These are phyloP conservation scores for Hypoxylon sp. DNA, from an alignment of 2,329 filamentous ascomycete species.

Conservation along the genomic window DNA sequence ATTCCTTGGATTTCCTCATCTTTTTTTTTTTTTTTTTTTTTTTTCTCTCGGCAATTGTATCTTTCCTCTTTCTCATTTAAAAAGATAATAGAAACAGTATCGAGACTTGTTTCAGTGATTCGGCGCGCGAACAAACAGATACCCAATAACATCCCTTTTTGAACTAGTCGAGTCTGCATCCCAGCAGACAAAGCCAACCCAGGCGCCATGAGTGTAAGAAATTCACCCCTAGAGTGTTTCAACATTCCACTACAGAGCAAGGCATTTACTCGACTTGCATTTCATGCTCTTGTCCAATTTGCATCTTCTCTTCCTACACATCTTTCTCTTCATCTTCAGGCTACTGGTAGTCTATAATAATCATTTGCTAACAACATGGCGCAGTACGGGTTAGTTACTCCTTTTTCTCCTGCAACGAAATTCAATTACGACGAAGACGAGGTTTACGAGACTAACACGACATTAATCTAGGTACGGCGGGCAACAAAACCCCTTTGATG, in stretches of 20 bases:
- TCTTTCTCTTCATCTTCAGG: conserved; percentile 36
- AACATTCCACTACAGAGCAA: conserved; percentile 31
- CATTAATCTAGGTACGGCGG: conserved; percentile 59
- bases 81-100: conserved; percentile 5
- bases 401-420: conserved; percentile 17
- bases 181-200: conserved; percentile 26
- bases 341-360: conserved; percentile 28
- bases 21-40: conserved; percentile 2
- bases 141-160: conserved; percentile 1
- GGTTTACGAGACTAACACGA: conserved; percentile 45
- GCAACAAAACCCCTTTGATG: conserved; percentile 66
- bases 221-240: conserved; percentile 47
- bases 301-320: conserved; percentile 18
- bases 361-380: conserved; percentile 53
- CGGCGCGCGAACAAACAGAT: not conserved
- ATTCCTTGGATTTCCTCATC: conserved; percentile 8
- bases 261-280: conserved; percentile 17
- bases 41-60: conserved; percentile 1
- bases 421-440: conserved; percentile 18
- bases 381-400: conserved; percentile 64
- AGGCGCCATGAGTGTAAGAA: conserved; percentile 59
- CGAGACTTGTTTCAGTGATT: conserved; percentile 4
- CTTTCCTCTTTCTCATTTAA: conserved; percentile 3
- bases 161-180: conserved; percentile 22
- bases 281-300: conserved; percentile 14